phyloP scores from a whole-genome alignment of 805 yeast species.

The Cephaloascus fragrans region DNA sequence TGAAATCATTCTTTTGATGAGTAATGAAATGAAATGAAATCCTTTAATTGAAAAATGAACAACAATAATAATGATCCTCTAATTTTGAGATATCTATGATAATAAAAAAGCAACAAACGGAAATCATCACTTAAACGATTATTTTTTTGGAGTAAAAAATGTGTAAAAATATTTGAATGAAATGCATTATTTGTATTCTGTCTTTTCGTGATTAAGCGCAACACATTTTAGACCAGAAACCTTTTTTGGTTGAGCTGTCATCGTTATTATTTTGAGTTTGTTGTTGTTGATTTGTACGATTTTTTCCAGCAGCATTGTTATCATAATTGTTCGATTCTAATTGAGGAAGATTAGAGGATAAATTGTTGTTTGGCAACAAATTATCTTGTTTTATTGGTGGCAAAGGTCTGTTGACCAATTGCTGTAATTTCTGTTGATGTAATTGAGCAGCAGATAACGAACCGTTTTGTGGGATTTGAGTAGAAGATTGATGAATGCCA shows the following conservation, averaged over 20 bases:
- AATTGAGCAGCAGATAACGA: slow-evolving; percentile 27
- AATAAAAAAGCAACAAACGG: too few species aligned
- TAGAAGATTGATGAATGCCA: slow-evolving; percentile 9
- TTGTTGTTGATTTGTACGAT: slow-evolving; percentile 16
- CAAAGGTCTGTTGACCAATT: slow-evolving; percentile 36
- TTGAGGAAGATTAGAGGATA: slow-evolving; percentile 6
- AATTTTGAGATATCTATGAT: too few species aligned
- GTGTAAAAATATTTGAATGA: too few species aligned
- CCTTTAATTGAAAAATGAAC: too few species aligned
- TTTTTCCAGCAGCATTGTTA: slow-evolving; percentile 5
- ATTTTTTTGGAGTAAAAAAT: too few species aligned
- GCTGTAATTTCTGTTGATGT: slow-evolving; percentile 38
- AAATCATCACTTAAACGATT: too few species aligned
- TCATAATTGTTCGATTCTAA: slow-evolving; percentile 9
- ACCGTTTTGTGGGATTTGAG: slow-evolving; percentile 1
- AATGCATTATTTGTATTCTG: too few species aligned
- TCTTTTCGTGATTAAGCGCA: too few species aligned
- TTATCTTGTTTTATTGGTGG: slow-evolving; percentile 37
- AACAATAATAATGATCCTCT: too few species aligned
- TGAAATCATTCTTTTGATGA: too few species aligned
- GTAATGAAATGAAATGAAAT: too few species aligned
- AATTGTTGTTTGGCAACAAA: slow-evolving; percentile 6
- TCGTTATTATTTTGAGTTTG: slow-evolving; percentile 25
- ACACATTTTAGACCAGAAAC: slow-evolving; percentile 32
- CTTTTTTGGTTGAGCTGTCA: slow-evolving; percentile 22